A percentile compares a stretch with the other conserved stretches of the same genome.
Evolutionary conservation across 805 yeast genomes (phyloP).

Genomic region (Wickerhamomyces silvicola): DNA sequence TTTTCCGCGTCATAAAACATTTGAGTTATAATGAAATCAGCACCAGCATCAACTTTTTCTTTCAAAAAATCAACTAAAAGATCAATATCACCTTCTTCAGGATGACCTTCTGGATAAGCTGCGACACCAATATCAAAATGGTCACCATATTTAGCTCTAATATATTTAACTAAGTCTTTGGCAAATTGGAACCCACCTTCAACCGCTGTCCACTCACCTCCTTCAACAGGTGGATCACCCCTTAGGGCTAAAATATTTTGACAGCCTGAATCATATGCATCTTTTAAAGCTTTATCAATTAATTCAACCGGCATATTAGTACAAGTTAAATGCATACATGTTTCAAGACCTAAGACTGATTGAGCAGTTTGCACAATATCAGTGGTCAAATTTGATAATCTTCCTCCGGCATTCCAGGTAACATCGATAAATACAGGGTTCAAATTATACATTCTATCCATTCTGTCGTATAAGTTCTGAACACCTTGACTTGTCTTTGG

Average conservation of each 20-base stretch:
- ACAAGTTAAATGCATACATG: slow-evolving; percentile 97
- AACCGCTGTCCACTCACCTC: slow-evolving; percentile 32
- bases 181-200: slow-evolving; percentile 88
- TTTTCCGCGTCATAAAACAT: slow-evolving; percentile 93
- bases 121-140: slow-evolving; percentile 95
- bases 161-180: slow-evolving; percentile 74
- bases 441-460: slow-evolving; percentile 94
- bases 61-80: slow-evolving; percentile 58
- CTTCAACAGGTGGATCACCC: slow-evolving; percentile 89
- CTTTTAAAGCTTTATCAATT: slow-evolving; percentile 78
- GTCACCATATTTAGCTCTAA: slow-evolving; percentile 70
- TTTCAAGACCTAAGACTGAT: slow-evolving; percentile 83
- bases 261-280: slow-evolving; percentile 88
- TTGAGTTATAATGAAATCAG: slow-evolving; percentile 89
- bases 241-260: slow-evolving; percentile 90
- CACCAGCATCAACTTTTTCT: slow-evolving; percentile 91
- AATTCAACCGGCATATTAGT: slow-evolving; percentile 82
- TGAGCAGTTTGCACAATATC: slow-evolving; percentile 91
- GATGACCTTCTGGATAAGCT: slow-evolving; percentile 96
- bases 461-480: slow-evolving; percentile 90
- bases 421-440: slow-evolving; percentile 91
- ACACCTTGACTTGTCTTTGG: slow-evolving; percentile 98
- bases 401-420: slow-evolving; percentile 98
- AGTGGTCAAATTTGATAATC: slow-evolving; percentile 73
- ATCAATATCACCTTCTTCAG: slow-evolving; percentile 60